A percentile compares a stretch with the other conserved stretches of the same genome.
Evolutionary conservation across 805 yeast genomes (phyloP).

Genomic region (Phaffomyces opuntiae): DNA sequence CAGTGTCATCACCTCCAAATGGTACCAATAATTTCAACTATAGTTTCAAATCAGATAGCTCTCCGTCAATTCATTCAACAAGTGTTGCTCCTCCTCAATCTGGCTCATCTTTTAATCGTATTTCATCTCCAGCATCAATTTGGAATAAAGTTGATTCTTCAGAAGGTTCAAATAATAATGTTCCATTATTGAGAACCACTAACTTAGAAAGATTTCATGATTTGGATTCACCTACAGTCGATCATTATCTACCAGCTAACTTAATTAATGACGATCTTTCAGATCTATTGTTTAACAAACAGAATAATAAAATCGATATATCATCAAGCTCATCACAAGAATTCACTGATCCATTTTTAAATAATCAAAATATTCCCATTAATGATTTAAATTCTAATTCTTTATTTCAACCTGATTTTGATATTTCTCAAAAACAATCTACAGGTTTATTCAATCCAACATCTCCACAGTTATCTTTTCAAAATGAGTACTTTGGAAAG

Average conservation of each 20-base stretch:
- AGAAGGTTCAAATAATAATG: not conserved
- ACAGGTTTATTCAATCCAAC: conserved; percentile 6
- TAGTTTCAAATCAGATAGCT: conserved; percentile 5
- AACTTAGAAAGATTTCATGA: conserved; percentile 8
- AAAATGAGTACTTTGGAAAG: conserved; percentile 15
- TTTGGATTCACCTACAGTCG: conserved; percentile 27
- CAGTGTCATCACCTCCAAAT: conserved; percentile 3
- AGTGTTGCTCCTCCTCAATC: not conserved
- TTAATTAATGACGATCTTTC: conserved; percentile 23
- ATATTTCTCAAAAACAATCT: conserved; percentile 10
- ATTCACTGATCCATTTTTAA: not conserved
- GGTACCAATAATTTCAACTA: conserved; percentile 2
- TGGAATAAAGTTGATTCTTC: conserved; percentile 3
- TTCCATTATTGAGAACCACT: not conserved
- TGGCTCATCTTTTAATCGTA: not conserved
- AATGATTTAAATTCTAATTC: conserved; percentile 15
- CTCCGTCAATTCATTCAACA: conserved; percentile 7
- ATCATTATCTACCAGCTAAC: conserved; percentile 30
- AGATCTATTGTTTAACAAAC: conserved; percentile 5
- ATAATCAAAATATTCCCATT: conserved; percentile 1
- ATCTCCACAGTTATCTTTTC: conserved; percentile 7
- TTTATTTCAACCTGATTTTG: conserved; percentile 15
- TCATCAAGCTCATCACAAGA: conserved; percentile 2
- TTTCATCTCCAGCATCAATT: conserved; percentile 1
- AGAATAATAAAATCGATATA: not conserved